These are phyloP conservation scores for Hypoxylon sp. DNA, from an alignment of 2,329 filamentous ascomycete species.

Conservation along the genomic window DNA sequence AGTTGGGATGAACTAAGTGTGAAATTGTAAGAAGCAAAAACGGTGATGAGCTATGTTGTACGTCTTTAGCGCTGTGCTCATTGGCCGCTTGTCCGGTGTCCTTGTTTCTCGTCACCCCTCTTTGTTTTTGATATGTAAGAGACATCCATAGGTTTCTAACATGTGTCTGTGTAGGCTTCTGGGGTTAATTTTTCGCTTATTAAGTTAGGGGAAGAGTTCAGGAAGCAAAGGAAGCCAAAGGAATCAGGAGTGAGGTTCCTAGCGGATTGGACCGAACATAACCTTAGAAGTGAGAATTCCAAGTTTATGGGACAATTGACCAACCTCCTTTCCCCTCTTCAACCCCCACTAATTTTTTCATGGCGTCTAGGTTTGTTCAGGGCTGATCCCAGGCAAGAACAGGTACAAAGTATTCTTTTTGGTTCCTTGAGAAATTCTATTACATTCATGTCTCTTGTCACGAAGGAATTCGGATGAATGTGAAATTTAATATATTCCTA, in stretches of 20 bases:
- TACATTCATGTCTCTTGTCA: background rate
- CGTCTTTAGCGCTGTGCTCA: background rate
- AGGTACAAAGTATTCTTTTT: background rate
- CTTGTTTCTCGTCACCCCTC: background rate
- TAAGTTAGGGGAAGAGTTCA: too few relatives aligned
- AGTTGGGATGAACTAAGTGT: conserved; percentile 39
- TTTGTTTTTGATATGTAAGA: background rate
- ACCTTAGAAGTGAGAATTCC: background rate
- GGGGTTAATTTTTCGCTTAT: too few relatives aligned
- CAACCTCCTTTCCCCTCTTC: conserved; percentile 24
- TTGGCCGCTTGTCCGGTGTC: background rate
- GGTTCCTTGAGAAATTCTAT: too few relatives aligned
- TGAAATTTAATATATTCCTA: too few relatives aligned
- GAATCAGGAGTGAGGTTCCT: conserved; percentile 4
- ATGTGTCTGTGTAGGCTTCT: background rate
- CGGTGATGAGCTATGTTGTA: background rate
- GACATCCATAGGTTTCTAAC: background rate
- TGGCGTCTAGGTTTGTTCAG: conserved; percentile 8
- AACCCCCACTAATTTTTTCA: conserved; percentile 25
- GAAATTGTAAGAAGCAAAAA: background rate
- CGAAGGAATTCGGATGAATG: background rate
- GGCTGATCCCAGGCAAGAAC: conserved; percentile 2
- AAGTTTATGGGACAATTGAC: conserved; percentile 1
- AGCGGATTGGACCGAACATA: background rate
- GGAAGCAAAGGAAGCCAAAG: conserved; percentile 43